These are phyloP conservation scores for Lagenaria siceraria DNA, from an alignment of 306 rosid species.

Conservation along the genomic window DNA sequence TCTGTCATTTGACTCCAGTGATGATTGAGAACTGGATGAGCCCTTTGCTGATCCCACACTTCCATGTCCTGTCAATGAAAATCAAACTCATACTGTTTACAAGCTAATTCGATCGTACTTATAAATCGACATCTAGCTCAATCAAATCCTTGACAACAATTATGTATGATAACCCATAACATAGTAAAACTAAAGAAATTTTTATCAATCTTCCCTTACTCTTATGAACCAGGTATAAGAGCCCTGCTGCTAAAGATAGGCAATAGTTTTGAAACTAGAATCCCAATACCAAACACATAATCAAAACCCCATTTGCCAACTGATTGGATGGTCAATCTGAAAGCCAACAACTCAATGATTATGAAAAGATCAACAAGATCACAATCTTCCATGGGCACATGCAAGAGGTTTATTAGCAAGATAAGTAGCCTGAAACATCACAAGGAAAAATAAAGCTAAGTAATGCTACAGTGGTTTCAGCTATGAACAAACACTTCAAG, in stretches of 20 bases:
- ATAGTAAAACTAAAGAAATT: not conserved
- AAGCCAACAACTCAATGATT: not conserved
- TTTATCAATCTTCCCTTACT: not conserved
- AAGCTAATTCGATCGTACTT: not conserved
- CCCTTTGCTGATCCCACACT: not conserved
- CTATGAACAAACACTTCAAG: not conserved
- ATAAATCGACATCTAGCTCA: not conserved
- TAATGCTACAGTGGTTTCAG: not conserved
- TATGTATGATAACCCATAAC: not conserved
- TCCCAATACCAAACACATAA: not conserved
- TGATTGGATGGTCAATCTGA: not conserved
- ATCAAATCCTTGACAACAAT: not conserved
- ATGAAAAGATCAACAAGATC: not conserved
- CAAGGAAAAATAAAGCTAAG: not conserved
- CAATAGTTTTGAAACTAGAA: not conserved
- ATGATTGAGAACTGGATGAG: slow-evolving; percentile 1
- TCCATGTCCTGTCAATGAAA: slow-evolving; percentile 5
- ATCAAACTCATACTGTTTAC: not conserved
- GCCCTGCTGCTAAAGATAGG: not conserved
- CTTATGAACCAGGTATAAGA: not conserved
- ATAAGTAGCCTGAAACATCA: not conserved
- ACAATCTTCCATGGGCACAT: not conserved
- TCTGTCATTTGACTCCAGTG: slow-evolving; percentile 1
- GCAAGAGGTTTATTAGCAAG: not conserved
- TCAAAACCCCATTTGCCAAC: not conserved